Base-by-base conservation (phyloP, 2,329 filamentous ascomycete genomes). In the Fusarium robinianum region DNA sequence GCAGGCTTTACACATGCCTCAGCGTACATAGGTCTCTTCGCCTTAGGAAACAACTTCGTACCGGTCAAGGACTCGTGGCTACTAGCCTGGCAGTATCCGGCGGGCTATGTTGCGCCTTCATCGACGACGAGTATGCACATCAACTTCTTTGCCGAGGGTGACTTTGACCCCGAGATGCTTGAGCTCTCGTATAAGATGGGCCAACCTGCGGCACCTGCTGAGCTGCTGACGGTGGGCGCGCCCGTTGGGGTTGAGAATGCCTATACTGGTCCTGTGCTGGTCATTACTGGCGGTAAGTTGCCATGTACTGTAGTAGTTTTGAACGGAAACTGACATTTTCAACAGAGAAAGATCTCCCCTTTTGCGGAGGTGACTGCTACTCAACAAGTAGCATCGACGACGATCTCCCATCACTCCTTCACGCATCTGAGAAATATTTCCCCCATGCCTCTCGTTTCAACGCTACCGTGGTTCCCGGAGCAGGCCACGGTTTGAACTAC, bases 331-430 rank as follows among this genome's bases (percentile, higher is more conserved):
- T 26, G 15, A 19, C n/a, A n/a, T n/a, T 16, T 30, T 21, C 10
- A 3, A 11, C 10, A 75, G 72, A 72, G 14, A 62, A 63, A 9
- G 76, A 83, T 34, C 45, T 77, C 8, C 75, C 78, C 5, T 85
- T 81, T 63, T 86, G 83, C 46, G 83, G 81, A 4, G 79, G 80
- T 17, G 76, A 85, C 63, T 85, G 81, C 66, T 58, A 69, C 3
- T 68, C 64, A 14, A 78, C 74, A 0, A 68, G 66, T 10, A 53
- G 63, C 26, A 62, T 71, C 2, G 55, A 65, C 6, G 53, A 66
- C 39, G 54, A 64, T 1, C 72, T 68, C 18, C 71, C 58, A 5
- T 56, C 67, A 18, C 51, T 81, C 29, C 73, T 77, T 2, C 73
- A 69, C 8, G 60, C 62, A 15, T 74, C 73, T 0, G 61, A 55